Evolutionary conservation across 78 protist genomes (phyloP).

Genomic region (Planoprotostelium fungivorum): DNA sequence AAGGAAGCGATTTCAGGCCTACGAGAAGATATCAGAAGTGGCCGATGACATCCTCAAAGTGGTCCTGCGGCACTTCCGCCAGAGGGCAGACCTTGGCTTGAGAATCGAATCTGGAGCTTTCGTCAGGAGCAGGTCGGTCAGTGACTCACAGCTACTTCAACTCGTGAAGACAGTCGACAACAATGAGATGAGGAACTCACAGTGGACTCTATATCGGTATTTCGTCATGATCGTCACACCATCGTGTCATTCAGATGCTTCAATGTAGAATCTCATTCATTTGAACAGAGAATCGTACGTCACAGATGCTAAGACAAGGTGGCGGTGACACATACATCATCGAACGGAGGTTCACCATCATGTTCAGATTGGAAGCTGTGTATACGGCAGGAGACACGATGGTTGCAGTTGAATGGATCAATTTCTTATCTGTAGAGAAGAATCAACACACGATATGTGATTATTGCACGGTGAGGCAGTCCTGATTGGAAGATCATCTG

Average conservation of each 20-base stretch:
- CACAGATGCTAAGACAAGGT: too few relatives aligned
- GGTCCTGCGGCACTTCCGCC: not conserved
- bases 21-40: not conserved
- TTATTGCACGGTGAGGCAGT: too few relatives aligned
- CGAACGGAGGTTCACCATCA: too few relatives aligned
- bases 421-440: not conserved
- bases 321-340: too few relatives aligned
- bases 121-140: not conserved
- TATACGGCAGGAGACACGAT: not conserved
- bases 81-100: not conserved
- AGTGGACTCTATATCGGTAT: not conserved
- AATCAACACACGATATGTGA: not conserved
- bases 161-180: not conserved
- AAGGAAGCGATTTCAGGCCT: not conserved
- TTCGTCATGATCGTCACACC: not conserved
- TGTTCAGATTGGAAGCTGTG: not conserved
- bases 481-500: too few relatives aligned
- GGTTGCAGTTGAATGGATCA: not conserved
- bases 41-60: not conserved
- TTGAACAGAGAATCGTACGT: too few relatives aligned
- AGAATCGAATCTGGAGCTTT: not conserved
- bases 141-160: not conserved
- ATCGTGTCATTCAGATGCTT: not conserved
- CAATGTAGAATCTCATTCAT: not conserved
- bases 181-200: not conserved